Base-by-base conservation (phyloP, 2,329 filamentous ascomycete species). In the Venturia nashicola region DNA sequence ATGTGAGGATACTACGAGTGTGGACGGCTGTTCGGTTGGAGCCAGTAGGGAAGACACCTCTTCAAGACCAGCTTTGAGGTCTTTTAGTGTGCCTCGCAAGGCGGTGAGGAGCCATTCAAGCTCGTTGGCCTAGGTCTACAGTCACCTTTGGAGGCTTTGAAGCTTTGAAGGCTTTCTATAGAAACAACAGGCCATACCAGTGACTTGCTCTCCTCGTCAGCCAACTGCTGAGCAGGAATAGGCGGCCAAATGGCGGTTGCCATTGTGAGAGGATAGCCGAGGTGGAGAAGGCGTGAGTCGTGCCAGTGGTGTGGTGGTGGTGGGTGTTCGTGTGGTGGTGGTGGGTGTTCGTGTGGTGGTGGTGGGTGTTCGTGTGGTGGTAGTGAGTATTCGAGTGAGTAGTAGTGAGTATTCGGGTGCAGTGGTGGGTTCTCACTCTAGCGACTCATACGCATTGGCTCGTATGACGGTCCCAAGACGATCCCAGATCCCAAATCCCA, bases 31-130 rank as follows among this genome's bases (percentile, higher is more conserved):
- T 71, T 96, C 91, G 67, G 87, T 83, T 1, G 93, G 91, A 8
- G 91, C 88, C 39, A 99, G 85, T 32, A 97, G 83, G 20, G 88
- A 86, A 69, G 91, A 90, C 76, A 92, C 97, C 76, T 97, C 91
- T 73, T 94, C 86, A 3, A 97, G 83, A 65, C 91, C 90, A 67
- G 82, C 80, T 70, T 86, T 85, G 66, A 88, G 75, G 18, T 83
- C 81, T 62, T 78, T 77, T 61, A 88, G 77, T 34, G 83, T 86
- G 61, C 84, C 82, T 70, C 85, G 82, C 59, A 88, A 76, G 48
- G 84, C 80, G 20, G 76, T 73, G 23, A 88, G 77, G 39, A 88
- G 80, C 86, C 86, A 88, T 75, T 82, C 78, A 43, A 88, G 78
- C 75, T 88, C 86, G 66, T 76, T 77, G 62, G 78, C 76, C 80